phyloP scores from a whole-genome alignment of 2,329 filamentous ascomycete species.

The Arthrinium puccinioides region DNA sequence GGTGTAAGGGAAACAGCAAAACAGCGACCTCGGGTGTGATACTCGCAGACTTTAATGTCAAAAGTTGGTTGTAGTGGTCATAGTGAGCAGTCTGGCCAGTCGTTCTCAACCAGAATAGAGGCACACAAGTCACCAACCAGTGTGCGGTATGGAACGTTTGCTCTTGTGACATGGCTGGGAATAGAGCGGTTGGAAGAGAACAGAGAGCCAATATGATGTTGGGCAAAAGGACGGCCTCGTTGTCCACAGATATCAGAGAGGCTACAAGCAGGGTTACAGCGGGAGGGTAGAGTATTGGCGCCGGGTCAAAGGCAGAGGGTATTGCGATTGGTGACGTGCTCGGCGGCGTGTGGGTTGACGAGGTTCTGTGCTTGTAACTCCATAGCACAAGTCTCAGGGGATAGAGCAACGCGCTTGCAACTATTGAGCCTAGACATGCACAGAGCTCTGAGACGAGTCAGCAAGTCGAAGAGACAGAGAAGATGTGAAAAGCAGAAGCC shows the following conservation, averaged over 20 bases:
- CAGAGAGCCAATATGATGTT: constrained; percentile 78
- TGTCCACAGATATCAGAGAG: constrained; percentile 60
- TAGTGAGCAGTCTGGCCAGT: constrained; percentile 16
- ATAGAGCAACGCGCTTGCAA: constrained; percentile 42
- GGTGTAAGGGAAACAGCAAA: constrained; percentile 76
- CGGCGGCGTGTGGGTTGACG: constrained; percentile 18
- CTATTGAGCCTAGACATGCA: constrained; percentile 24
- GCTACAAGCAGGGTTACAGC: constrained; percentile 70
- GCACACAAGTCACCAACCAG: constrained; percentile 70
- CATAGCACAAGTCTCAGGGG: constrained; percentile 51
- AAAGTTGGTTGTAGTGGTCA: background rate
- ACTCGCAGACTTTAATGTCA: constrained; percentile 3
- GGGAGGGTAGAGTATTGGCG: constrained; percentile 81
- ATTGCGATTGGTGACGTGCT: constrained; percentile 40
- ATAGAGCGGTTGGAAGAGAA: constrained; percentile 64
- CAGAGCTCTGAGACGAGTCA: constrained; percentile 32
- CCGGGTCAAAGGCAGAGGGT: constrained; percentile 79
- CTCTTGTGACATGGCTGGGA: constrained; percentile 55
- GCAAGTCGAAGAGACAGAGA: constrained; percentile 4
- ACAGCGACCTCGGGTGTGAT: constrained; percentile 51
- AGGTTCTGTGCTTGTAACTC: constrained; percentile 32
- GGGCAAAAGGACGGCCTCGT: constrained; percentile 57
- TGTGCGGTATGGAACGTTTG: constrained; percentile 61
- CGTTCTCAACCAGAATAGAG: constrained; percentile 47
- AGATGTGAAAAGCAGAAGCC: too few relatives aligned